Base-by-base conservation (phyloP, 441 rosid species). In the Sinapis alba region DNA sequence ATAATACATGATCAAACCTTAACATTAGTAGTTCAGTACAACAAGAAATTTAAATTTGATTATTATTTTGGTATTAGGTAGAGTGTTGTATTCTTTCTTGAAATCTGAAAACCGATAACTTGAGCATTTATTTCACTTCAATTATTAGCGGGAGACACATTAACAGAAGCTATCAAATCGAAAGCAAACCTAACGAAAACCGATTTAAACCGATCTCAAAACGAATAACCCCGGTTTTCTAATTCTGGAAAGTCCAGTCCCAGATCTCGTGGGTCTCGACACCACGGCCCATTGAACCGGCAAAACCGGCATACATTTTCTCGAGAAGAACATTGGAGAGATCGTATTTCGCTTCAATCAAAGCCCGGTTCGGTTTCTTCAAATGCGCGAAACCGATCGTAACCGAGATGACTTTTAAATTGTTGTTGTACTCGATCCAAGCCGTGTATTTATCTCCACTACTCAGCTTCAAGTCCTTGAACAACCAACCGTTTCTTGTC, bases 401-500 rank as follows among this genome's bases (percentile, higher is more conserved):
- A 5, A 83, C 83, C 5, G 69, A 58, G 26, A 81, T 57, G 3
- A 47, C 63, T 23, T 60, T 68, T 1, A 12, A n/a, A 23, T 64
- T 76, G n/a, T 75, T 76, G 11, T 10, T 58, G 68, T 79, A 83
- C 58, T 80, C 84, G 19, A 83, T 76, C 88, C 85, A 81, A 57
- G 72, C 84, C 30, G 19, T 78, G 68, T 79, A 81, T n/a, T 30
- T 81, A 11, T 51, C 72, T 16, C 83, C 85, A 72, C 79, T 82
- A 8, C 60, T 41, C 66, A 64, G 67, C 65, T 78, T 76, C 84
- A 78, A 68, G 0, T 28, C 74, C 1, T 75, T 67, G 16, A 85
- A 83, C 7, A 78, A 54, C 79, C 82, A 78, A 7, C 72, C 69
- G 11, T 47, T 69, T 26, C 61, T 68, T 9, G 83, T 72, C 78